Evolutionary conservation across 805 yeast species (phyloP).

Genomic region (Schwanniomyces occidentalis): DNA sequence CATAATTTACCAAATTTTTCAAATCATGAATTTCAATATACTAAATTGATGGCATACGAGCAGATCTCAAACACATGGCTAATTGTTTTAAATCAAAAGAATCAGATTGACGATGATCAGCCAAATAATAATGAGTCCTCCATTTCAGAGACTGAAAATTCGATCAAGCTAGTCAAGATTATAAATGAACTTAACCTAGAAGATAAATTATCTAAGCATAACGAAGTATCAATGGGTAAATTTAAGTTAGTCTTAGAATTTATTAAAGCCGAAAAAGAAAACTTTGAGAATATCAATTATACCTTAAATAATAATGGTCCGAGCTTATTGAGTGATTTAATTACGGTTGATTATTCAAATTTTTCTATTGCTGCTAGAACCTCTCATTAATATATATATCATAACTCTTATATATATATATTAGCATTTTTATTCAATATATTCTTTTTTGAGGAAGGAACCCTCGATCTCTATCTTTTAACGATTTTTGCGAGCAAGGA

Average conservation of each 20-base stretch:
- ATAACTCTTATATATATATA: not conserved
- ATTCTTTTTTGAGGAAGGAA: no score
- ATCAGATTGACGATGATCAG: constrained; percentile 17
- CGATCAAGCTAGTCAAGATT: constrained; percentile 25
- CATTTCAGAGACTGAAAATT: constrained; percentile 14
- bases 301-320: constrained; percentile 12
- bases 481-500: not conserved
- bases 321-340: constrained; percentile 33
- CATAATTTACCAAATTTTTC: constrained; percentile 68
- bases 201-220: constrained; percentile 44
- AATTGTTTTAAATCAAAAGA: constrained; percentile 36
- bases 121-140: constrained; percentile 5
- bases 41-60: constrained; percentile 54
- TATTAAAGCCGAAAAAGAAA: constrained; percentile 39
- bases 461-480: no score
- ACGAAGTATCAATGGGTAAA: constrained; percentile 42
- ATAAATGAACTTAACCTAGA: constrained; percentile 40
- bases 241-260: constrained; percentile 46
- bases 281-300: constrained; percentile 25
- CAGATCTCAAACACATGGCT: constrained; percentile 63
- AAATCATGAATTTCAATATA: constrained; percentile 54
- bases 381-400: constrained; percentile 18
- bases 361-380: constrained; percentile 39
- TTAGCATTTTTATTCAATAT: constrained; percentile 2
- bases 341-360: constrained; percentile 44